These are phyloP conservation scores for Micractinium conductrix DNA, from an alignment of 139 green algal species.

Conservation along the genomic window DNA sequence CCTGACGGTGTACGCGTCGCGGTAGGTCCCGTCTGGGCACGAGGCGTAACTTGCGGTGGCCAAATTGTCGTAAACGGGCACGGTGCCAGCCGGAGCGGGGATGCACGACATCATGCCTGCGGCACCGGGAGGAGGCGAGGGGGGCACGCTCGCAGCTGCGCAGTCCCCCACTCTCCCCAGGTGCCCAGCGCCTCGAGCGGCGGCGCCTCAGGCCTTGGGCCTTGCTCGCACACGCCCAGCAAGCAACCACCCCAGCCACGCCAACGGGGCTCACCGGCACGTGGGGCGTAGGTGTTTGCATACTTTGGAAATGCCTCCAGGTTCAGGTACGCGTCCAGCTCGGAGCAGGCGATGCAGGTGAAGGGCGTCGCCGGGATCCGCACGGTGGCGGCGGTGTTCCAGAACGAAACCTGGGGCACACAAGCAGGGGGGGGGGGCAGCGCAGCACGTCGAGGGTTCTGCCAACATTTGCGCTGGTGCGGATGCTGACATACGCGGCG, in stretches of 20 bases:
- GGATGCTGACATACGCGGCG: too few relatives aligned
- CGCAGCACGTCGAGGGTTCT: too few relatives aligned
- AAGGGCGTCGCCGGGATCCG: not conserved
- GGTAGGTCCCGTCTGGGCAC: not conserved
- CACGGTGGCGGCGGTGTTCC: not conserved
- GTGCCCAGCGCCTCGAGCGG: too few relatives aligned
- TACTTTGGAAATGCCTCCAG: not conserved
- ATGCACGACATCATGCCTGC: slow-evolving; percentile 2
- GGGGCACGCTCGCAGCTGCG: not conserved
- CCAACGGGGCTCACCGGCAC: not conserved
- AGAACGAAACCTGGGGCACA: not conserved
- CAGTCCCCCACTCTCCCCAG: too few relatives aligned
- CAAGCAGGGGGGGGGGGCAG: too few relatives aligned
- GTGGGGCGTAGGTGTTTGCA: not conserved
- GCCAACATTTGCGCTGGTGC: too few relatives aligned
- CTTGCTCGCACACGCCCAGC: not conserved
- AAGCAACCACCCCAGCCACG: not conserved
- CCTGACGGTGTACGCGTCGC: not conserved
- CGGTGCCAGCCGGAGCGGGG: not conserved
- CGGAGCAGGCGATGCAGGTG: not conserved
- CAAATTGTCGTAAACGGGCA: not conserved
- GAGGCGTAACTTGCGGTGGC: not conserved
- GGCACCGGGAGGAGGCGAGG: too few relatives aligned
- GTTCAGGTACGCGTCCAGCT: not conserved
- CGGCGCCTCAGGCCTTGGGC: too few relatives aligned